Conservation (phyloP, 164 flowering plant genomes). For the Liquidambar formosana region DNA sequence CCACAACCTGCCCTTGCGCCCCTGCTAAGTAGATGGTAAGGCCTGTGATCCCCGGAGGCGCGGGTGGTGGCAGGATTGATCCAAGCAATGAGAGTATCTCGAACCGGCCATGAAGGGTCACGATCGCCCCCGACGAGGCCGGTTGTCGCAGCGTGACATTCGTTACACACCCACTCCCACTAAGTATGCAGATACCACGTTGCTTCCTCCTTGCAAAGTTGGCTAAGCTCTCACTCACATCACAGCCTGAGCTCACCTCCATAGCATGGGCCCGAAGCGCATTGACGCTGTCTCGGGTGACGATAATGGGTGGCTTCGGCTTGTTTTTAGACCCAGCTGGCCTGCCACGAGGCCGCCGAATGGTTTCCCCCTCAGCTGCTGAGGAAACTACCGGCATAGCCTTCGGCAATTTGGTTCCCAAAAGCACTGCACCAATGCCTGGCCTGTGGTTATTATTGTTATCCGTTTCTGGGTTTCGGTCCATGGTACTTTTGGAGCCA, state of each 20-base stretch:
- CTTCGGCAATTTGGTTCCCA: constrained; percentile 31
- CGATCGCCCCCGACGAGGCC: constrained; percentile 58
- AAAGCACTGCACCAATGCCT: constrained; percentile 22
- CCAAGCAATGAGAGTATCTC: constrained; percentile 83
- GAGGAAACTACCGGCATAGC: constrained; percentile 24
- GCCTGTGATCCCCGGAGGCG: constrained; percentile 76
- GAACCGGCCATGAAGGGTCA: constrained; percentile 83
- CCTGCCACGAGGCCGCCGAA: constrained; percentile 71
- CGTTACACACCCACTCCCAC: constrained; percentile 72
- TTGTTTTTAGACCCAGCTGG: constrained; percentile 92
- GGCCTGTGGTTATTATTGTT: constrained; percentile 23
- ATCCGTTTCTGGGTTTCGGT: constrained; percentile 25
- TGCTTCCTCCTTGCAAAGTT: constrained; percentile 71
- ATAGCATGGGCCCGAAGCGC: constrained; percentile 82
- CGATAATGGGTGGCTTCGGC: constrained; percentile 83
- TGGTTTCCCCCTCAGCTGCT: constrained; percentile 37
- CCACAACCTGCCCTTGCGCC: constrained; percentile 84
- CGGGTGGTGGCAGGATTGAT: constrained; percentile 76
- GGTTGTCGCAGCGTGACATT: constrained; percentile 79
- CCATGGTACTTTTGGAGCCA: constrained; percentile 26
- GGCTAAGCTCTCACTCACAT: constrained; percentile 61
- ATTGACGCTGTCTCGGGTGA: constrained; percentile 76
- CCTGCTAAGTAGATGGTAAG: constrained; percentile 77
- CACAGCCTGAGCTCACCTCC: constrained; percentile 85
- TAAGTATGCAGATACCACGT: constrained; percentile 67